Base-by-base conservation (phyloP, 371 early-diverging fungal species). In the Lichtheimia ramosa region DNA sequence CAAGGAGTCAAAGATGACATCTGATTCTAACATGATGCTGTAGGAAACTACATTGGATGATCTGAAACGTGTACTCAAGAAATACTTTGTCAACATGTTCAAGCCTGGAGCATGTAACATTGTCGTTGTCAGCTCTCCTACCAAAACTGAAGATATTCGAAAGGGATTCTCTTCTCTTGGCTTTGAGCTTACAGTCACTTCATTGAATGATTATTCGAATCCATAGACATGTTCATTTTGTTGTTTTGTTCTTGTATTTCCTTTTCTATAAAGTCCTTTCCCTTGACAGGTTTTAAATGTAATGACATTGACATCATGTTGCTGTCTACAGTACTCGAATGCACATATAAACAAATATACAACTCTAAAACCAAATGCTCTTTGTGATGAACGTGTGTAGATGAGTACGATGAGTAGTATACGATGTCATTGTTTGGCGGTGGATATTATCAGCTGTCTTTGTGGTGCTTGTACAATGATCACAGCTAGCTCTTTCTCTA, bases 71-170 rank as follows among this genome's bases (percentile, higher is more conserved):
- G 77, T 78, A 0, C 58, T 76, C 49, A 65, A 67, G 51, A 70
- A 71, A 43, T 87, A 87, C 60, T 72, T 87, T 64, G 66, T 73
- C 48, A 70, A 77, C 52, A 69, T 84, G 64, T 87, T 87, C 70
- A 66, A 68, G 23, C 75, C 84, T 4, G 77, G 75, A 1, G 68
- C 69, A 16, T 81, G 83, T 24, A 77, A 83, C 54, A 77, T 83
- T 18, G 83, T 84, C 24, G 83, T 83, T 2, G 74, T 82, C 43
- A 80, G 83, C 43, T 73, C 85, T 7, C 74, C 83, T 2, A 73
- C 63, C 54, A 87, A 87, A 66, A 65, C 75, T 16, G 63, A 65
- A 43, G 85, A 84, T 6, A 81, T 77, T 55, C 67, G 68, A 28
- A 57, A 74, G 28, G 78, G 78, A 4, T 77, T 81, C 43, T 61